Evolutionary conservation across 176 grass and related monocot species (phyloP), one percentile per base, ranked within the genome.

Genomic region (Calamus simplicifolius): DNA sequence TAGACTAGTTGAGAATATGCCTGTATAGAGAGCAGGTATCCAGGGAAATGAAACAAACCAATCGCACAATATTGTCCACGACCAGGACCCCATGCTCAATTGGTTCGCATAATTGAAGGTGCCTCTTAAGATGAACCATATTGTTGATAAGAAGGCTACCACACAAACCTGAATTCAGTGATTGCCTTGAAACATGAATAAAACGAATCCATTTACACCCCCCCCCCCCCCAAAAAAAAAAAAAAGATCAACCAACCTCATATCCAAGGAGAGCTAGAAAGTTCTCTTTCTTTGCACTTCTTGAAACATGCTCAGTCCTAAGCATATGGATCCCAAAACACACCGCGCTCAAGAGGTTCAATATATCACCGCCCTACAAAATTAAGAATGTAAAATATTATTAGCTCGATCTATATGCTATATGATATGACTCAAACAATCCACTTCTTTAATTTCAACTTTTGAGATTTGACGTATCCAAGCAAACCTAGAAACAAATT

Each of bases 261-360:
- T 85, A 82, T 65, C 86, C 75, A 70, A 91, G 81, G 66, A 97
- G 84, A 30, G 75, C 48, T 64, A 91, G 52, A 63, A 91, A 77
- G 18, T 97, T 91, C 26, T 91, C 80, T 54, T 91, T 97, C 54
- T 81, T 78, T 6, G 81, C 91, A 56, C 49, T 80, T 81, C 87
- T 72, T 75, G 92, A 80, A 64, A 97, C 78, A 66, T 91, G 81
- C 58, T 97, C 87, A 17, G 87, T 97, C 31, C 84, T 88, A 13
- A 91, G 78, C 84, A 97, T 91, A 59, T 97, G 84, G 29, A 97
- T 97, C 52, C 84, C 92, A 50, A 91, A 97, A 71, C 77, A 97
- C 25, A 91, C 25, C 4, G 92, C 81, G 51, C 87, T 90, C 10
- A 91, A 75, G 52, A 91, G 73, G 80, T 82, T 97, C 28, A 91